Evolutionary conservation across 1,284 basidiomycete genomes (phyloP), one percentile per base, ranked within the genome.

Genomic region (Spongiforma sp.): DNA sequence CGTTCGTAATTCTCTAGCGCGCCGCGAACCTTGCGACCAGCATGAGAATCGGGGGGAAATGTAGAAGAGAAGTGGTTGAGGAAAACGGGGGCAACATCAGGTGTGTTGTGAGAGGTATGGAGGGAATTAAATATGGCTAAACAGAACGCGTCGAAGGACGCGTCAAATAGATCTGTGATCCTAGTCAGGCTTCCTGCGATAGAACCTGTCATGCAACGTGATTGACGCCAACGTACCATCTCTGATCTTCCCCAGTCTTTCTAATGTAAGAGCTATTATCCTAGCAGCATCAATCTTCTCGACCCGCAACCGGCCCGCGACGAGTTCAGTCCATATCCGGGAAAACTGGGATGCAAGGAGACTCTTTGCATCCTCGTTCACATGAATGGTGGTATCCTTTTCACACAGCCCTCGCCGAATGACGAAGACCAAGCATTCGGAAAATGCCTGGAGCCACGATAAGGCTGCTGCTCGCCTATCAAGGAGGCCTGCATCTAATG

Each of bases 391-490:
- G 14, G 5, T 57, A 39, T 61, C 57, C 28, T 65, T 62, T 34
- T 61, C 53, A 4, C 59, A 59, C 8, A 67, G n/a, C 15, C 68
- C 68, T 66, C 85, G 78, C 62, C 83, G 79, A 62, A 84, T 69
- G 28, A 91, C 75, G 70, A 90, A 90, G 5, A 87, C 75, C 21
- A 87, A 70, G 68, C 88, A 93, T 76, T 96, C 94, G 17, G 90
- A 77, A 11, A 93, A 73, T 0, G 93, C 84, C 0, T 83, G 81
- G 8, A 93, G 75, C 78, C 93, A 94, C 0, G 92, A 88, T 0
- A 83, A 79, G 5, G 83, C 82, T 1, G 84, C 81, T 19, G 80
- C 75, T 4, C 81, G 74, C 30, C 86, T 83, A 50, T 75, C 72
- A 86, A 80, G 24, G 82, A 82, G 67, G 24, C 87, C 86, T 17